Conservation (phyloP, 2,329 filamentous ascomycete species). For the Chrysosporium queenslandicum region DNA sequence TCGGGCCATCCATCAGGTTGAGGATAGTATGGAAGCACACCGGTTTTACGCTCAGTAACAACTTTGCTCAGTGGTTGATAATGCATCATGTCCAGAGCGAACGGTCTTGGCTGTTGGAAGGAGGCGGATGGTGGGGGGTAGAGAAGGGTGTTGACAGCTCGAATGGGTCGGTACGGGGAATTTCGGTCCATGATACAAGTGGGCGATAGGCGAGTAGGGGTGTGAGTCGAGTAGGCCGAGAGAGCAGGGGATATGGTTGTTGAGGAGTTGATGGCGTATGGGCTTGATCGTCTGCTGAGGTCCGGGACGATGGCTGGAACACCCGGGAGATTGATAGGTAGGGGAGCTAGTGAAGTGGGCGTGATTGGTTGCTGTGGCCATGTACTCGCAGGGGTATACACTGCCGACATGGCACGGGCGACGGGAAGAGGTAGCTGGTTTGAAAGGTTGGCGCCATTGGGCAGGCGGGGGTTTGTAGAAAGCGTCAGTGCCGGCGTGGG, state of each 20-base stretch:
- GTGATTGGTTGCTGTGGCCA: slow-evolving; percentile 39
- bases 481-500: slow-evolving; percentile 63
- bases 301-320: slow-evolving; percentile 26
- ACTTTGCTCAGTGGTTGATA: slow-evolving; percentile 67
- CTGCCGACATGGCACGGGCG: slow-evolving; percentile 61
- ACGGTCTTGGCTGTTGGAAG: slow-evolving; percentile 60
- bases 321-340: slow-evolving; percentile 25
- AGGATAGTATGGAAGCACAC: slow-evolving; percentile 53
- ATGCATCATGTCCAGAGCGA: slow-evolving; percentile 64
- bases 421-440: slow-evolving; percentile 11
- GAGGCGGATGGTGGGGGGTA: slow-evolving; percentile 75
- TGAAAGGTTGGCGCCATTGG: background rate
- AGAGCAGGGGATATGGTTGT: slow-evolving; percentile 56
- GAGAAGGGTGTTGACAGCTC: slow-evolving; percentile 80
- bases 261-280: slow-evolving; percentile 42
- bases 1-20: slow-evolving; percentile 36
- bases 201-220: slow-evolving; percentile 66
- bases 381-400: slow-evolving; percentile 52
- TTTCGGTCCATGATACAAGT: slow-evolving; percentile 78
- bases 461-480: slow-evolving; percentile 40
- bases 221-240: slow-evolving; percentile 51
- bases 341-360: slow-evolving; percentile 22
- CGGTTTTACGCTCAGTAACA: slow-evolving; percentile 54
- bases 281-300: slow-evolving; percentile 40
- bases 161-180: slow-evolving; percentile 86